phyloP scores from a whole-genome alignment of 257 asterid species.

The Nicotiana tabacum region DNA sequence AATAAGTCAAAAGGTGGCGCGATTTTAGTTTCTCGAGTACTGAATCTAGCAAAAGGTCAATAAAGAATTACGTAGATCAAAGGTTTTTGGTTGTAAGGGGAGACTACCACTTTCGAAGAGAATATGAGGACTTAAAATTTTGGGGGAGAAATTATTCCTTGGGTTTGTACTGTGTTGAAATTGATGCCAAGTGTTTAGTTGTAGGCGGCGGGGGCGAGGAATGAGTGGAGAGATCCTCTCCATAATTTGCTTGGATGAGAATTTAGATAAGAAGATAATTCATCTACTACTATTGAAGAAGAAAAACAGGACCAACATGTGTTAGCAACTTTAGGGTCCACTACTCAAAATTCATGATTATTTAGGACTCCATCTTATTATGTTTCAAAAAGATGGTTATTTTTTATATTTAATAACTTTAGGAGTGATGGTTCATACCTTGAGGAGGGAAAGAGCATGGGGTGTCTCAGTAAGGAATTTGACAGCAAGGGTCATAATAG shows the following conservation, averaged over 20 bases:
- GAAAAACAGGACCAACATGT: conserved; percentile 29
- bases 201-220: not conserved
- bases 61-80: not conserved
- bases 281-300: conserved; percentile 12
- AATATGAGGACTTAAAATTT: not conserved
- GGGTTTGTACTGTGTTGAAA: not conserved
- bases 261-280: conserved; percentile 45
- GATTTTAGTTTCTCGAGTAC: not conserved
- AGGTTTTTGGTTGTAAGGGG: not conserved
- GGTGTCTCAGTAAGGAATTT: conserved; percentile 84
- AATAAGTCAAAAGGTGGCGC: not conserved
- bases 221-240: not conserved
- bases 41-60: not conserved
- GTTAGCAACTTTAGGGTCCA: conserved; percentile 35
- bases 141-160: not conserved
- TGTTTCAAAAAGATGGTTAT: too few species aligned
- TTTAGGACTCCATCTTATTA: too few species aligned
- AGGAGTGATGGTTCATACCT: conserved; percentile 32
- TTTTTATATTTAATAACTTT: too few species aligned
- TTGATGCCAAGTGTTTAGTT: not conserved
- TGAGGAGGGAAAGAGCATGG: conserved; percentile 67
- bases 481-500: conserved; percentile 91
- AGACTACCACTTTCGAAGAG: not conserved
- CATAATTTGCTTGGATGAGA: conserved; percentile 51
- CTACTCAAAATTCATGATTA: not conserved